Conservation (phyloP, 2,329 filamentous ascomycete species). For the Sporothrix mexicana region DNA sequence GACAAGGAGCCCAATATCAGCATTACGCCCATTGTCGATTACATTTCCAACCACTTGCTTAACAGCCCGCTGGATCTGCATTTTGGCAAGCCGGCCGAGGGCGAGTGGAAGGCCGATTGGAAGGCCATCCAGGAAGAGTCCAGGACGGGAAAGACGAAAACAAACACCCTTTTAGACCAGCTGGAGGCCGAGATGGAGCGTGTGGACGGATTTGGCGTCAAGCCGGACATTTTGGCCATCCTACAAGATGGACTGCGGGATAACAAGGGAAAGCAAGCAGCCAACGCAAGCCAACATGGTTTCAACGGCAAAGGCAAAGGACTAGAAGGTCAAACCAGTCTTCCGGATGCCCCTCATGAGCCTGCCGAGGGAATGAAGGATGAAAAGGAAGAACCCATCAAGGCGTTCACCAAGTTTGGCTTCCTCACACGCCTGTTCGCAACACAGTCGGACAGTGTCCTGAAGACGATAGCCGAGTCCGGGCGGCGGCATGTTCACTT, state of each 20-base stretch:
- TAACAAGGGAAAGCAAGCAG: not conserved
- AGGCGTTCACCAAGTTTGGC: slow-evolving; percentile 64
- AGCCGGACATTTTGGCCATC: slow-evolving; percentile 30
- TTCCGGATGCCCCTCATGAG: slow-evolving; percentile 31
- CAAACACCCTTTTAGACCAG: slow-evolving; percentile 49
- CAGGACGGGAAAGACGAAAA: not conserved
- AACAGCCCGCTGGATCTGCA: slow-evolving; percentile 69
- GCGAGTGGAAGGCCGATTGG: slow-evolving; percentile 58
- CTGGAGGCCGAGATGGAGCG: slow-evolving; percentile 35
- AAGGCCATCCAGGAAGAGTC: slow-evolving; percentile 48
- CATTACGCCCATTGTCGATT: slow-evolving; percentile 72
- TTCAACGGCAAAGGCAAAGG: not conserved
- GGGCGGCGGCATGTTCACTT: slow-evolving; percentile 72
- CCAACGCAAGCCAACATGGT: not conserved
- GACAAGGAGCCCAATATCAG: slow-evolving; percentile 81
- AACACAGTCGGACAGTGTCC: slow-evolving; percentile 64
- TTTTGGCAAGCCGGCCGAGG: slow-evolving; percentile 57
- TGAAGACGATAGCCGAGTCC: slow-evolving; percentile 71
- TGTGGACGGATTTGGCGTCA: slow-evolving; percentile 28
- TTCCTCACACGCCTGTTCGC: slow-evolving; percentile 67
- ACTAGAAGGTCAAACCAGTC: slow-evolving; percentile 37
- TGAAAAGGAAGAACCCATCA: slow-evolving; percentile 44
- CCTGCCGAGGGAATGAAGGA: slow-evolving; percentile 35
- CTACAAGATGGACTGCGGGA: slow-evolving; percentile 24
- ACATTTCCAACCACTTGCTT: slow-evolving; percentile 74